Conservation (phyloP, 352 stramenopile genomes). For the Saprolegnia parasitica region DNA sequence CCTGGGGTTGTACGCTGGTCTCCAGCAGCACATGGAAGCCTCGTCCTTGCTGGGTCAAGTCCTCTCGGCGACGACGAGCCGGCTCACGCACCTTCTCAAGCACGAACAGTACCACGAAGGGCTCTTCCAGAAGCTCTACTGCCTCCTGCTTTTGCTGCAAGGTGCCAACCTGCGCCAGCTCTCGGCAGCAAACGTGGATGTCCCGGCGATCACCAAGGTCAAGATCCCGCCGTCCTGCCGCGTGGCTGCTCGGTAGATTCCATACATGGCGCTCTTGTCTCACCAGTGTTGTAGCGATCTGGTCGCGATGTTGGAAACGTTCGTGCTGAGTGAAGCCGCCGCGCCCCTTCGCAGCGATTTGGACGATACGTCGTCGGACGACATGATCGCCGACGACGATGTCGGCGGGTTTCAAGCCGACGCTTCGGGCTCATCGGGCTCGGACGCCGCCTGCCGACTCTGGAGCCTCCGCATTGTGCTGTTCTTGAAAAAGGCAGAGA, state of each 20-base stretch:
- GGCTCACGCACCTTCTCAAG: slow-evolving; percentile 2
- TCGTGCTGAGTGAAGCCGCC: not conserved
- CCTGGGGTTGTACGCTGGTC: not conserved
- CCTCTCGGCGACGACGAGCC: not conserved
- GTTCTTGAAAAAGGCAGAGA: slow-evolving; percentile 18
- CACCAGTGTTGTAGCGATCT: slow-evolving; percentile 2
- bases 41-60: slow-evolving; percentile 2
- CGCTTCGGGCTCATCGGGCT: not conserved
- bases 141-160: slow-evolving; percentile 14
- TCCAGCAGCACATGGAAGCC: not conserved
- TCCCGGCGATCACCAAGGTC: not conserved
- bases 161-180: not conserved
- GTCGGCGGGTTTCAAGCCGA: not conserved
- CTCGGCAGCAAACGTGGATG: not conserved
- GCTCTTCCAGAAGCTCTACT: slow-evolving; percentile 21
- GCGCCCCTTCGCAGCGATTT: not conserved
- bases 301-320: slow-evolving; percentile 1
- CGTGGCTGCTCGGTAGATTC: not conserved
- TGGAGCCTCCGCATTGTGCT: slow-evolving; percentile 24
- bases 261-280: not conserved
- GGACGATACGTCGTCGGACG: not conserved
- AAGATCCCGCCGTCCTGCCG: slow-evolving; percentile 21
- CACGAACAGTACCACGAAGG: not conserved
- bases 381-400: not conserved
- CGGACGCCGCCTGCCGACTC: not conserved